Conservation (phyloP, 352 stramenopile genomes). For the Plasmopara viticola region DNA sequence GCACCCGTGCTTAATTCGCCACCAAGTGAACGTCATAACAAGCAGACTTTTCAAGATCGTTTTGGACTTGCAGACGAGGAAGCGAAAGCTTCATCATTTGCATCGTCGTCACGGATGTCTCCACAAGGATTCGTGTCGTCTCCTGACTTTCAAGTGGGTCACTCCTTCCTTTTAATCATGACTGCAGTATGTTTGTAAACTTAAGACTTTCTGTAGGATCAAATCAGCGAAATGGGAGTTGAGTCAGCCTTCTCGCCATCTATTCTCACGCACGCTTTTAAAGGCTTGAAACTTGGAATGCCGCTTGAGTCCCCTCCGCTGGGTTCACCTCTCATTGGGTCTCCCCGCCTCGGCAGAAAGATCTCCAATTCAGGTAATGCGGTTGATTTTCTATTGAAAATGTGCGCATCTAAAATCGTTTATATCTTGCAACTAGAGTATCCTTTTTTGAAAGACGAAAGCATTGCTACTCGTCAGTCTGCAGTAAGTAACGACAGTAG, state of each 20-base stretch:
- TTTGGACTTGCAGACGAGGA: slow-evolving; percentile 53
- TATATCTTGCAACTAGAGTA: slow-evolving; percentile 31
- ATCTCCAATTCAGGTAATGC: slow-evolving; percentile 56
- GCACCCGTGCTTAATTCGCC: slow-evolving; percentile 50
- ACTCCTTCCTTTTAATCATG: background rate
- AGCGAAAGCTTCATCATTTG: slow-evolving; percentile 15
- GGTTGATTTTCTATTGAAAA: background rate
- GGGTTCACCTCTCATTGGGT: slow-evolving; percentile 36
- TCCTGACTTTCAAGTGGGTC: slow-evolving; percentile 19
- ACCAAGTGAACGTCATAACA: slow-evolving; percentile 24
- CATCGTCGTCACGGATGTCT: slow-evolving; percentile 22
- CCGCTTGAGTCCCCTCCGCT: slow-evolving; percentile 27
- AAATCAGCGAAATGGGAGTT: slow-evolving; percentile 20
- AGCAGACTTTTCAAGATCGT: slow-evolving; percentile 23
- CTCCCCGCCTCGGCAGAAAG: slow-evolving; percentile 51
- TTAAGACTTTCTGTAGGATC: background rate
- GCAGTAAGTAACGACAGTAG: slow-evolving; percentile 19
- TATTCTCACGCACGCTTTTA: slow-evolving; percentile 65
- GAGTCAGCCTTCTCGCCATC: slow-evolving; percentile 43
- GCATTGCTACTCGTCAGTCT: slow-evolving; percentile 25
- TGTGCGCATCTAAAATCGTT: slow-evolving; percentile 1
- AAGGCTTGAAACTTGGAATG: slow-evolving; percentile 36
- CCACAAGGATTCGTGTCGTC: slow-evolving; percentile 36
- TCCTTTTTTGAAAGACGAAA: slow-evolving; percentile 62
- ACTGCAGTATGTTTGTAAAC: background rate